Base-by-base conservation (phyloP, 1,139 yeast species). In the Candida frijolesensis region DNA sequence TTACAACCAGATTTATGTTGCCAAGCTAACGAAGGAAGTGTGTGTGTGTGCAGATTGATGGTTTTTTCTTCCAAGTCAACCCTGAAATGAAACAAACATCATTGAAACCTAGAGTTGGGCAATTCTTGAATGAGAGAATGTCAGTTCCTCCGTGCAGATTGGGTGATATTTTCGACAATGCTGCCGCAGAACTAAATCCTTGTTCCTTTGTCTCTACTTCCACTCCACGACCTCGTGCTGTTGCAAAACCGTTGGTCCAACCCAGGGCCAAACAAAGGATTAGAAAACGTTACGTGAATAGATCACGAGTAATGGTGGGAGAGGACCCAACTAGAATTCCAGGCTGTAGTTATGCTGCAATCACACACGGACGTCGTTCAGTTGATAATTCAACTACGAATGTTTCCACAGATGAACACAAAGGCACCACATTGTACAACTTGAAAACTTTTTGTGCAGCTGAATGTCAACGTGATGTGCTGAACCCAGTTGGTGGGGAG, bases 121-220 rank as follows among this genome's bases (percentile, higher is more conserved):
- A 9, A 11, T 6, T 12, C 15, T 16, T 29, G 4, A 40, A 41
- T 1, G 39, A 45, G 30, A 34, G 16, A 22, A 46, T 19, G 39
- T 19, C 16, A 11, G 25, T 45, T 16, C 45, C 51, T n/a, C 46
- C 42, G 49, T 14, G 27, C 10, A 39, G 42, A 18, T 22, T 48
- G 29, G 33, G 15, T 19, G 46, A 39, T 33, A 48, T 48, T 7
- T 48, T 48, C 27, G 33, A 37, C 11, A 29, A 42, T 9, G 16
- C 9, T 19, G 19, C 25, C n/a, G 10, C 15, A 1, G 37, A 29
- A 9, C 11, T 25, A 1, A 40, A 43, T 10, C 33, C 29, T 10
- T 18, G 37, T 27, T 41, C 47, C 16, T 50, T 50, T 32, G 29
- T 44, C 12, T 49, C 44, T 10, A 50, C 55, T 18, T 52, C 55